Percentiles rank a stretch among this genome's conserved stretches.
phyloP scores from a whole-genome alignment of 208 protist genomes.

The Leptomonas seymouri region DNA sequence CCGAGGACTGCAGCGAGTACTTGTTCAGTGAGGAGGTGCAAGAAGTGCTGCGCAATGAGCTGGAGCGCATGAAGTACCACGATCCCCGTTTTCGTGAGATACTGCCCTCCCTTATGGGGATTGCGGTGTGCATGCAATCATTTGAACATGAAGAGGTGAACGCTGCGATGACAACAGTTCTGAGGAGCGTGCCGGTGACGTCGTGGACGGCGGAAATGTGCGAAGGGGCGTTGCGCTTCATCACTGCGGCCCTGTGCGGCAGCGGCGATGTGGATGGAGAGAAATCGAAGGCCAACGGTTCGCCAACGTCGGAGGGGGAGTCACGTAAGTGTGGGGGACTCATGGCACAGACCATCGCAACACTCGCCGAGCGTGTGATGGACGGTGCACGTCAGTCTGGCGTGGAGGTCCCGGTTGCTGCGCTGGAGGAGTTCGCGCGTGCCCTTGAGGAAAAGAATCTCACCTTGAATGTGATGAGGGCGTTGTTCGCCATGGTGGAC shows the following conservation, averaged over 20 bases:
- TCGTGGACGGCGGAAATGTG: constrained; percentile 21
- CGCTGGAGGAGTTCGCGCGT: constrained; percentile 8
- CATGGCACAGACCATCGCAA: background rate
- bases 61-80: constrained; percentile 19
- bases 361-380: constrained; percentile 11
- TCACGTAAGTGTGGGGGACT: background rate
- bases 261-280: background rate
- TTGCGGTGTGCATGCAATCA: constrained; percentile 17
- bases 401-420: background rate
- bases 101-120: constrained; percentile 25
- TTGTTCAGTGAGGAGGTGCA: constrained; percentile 51
- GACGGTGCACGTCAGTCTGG: constrained; percentile 14
- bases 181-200: constrained; percentile 11
- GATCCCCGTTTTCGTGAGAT: constrained; percentile 6
- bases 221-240: constrained; percentile 20
- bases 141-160: constrained; percentile 2
- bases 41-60: constrained; percentile 25
- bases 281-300: background rate
- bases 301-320: no score
- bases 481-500: constrained; percentile 15
- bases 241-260: constrained; percentile 2
- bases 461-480: background rate
- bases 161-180: background rate
- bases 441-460: constrained; percentile 5
- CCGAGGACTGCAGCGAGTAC: constrained; percentile 61